phyloP scores from a whole-genome alignment of 1,139 yeast genomes.

The Saccharomyces hybrid region DNA sequence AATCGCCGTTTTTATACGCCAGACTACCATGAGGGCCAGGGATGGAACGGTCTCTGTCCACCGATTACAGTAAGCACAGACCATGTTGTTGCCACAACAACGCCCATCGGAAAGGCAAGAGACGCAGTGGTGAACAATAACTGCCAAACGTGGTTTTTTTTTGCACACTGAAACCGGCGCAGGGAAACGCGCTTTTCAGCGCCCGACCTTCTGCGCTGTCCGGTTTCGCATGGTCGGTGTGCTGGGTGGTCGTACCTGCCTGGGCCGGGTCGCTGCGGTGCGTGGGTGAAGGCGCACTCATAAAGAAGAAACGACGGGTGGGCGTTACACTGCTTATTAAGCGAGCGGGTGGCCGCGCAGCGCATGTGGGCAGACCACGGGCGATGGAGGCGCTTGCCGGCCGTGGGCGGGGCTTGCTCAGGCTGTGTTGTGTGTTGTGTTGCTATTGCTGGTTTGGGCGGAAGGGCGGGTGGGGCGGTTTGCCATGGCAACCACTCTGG shows the following conservation, averaged over 20 bases:
- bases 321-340: slow-evolving; percentile 1
- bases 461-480: background rate
- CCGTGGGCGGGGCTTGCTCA: background rate
- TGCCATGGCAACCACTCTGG: slow-evolving; percentile 4
- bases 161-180: background rate
- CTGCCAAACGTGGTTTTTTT: slow-evolving; percentile 1
- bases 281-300: background rate
- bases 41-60: background rate
- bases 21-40: background rate
- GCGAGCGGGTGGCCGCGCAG: background rate
- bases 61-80: background rate
- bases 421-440: background rate
- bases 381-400: background rate
- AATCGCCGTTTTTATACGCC: slow-evolving; percentile 1
- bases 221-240: background rate
- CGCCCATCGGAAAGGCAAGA: slow-evolving; percentile 1
- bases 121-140: background rate
- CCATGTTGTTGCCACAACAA: slow-evolving; percentile 6
- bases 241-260: background rate
- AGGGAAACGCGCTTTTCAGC: background rate
- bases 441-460: background rate
- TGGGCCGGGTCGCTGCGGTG: background rate
- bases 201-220: background rate
- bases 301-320: background rate
- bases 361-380: background rate